Evolutionary conservation across 2,329 filamentous ascomycete species (phyloP), one percentile per base, ranked within the genome.

Genomic region (Scedosporium aurantiacum): DNA sequence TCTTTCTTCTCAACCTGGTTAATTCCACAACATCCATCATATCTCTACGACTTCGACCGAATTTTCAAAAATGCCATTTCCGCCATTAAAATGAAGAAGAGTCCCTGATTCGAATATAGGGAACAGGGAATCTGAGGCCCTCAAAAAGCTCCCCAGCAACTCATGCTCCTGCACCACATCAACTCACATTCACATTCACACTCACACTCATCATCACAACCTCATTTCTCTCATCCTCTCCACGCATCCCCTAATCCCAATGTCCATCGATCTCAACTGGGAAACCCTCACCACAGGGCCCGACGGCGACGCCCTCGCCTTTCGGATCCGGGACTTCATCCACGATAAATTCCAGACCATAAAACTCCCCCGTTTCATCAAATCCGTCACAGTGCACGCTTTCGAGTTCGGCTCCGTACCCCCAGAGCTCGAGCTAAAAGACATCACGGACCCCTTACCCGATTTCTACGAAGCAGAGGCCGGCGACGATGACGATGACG

Each of bases 211-310:
- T 10, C 21, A 23, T 18, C 43, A 18, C 57, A 28, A 5, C 6
- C 16, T 14, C 27, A 23, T 16, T 27, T 16, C 18, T 23, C 25
- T 27, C 10, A 23, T 12, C 18, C 5, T 23, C n/a, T 4, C 28
- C 43, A 32, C 25, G 47, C 58, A 12, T 8, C 16, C 23, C 16
- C 2, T 6, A 57, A 25, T 27, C n/a, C 14, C 23, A 37, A 99
- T 99, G 94, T 97, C 94, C 67, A 93, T 99, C 78, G 92, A 97
- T 71, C 88, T 99, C 72, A 91, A 96, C 75, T 99, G 94, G 94
- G 88, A 94, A 70, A 89, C 88, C 64, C 84, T 97, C 70, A 97
- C 93, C 23, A 87, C 86, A 64, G 94, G 94, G 28, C 85, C 91
- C 57, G 93, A 97, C 74, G 93, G 94, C 61, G 82, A 86, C 65